A percentile compares a stretch with the other conserved stretches of the same genome.
Evolutionary conservation across 2,329 filamentous ascomycete genomes (phyloP).

Genomic region (Chaetomium sp.): DNA sequence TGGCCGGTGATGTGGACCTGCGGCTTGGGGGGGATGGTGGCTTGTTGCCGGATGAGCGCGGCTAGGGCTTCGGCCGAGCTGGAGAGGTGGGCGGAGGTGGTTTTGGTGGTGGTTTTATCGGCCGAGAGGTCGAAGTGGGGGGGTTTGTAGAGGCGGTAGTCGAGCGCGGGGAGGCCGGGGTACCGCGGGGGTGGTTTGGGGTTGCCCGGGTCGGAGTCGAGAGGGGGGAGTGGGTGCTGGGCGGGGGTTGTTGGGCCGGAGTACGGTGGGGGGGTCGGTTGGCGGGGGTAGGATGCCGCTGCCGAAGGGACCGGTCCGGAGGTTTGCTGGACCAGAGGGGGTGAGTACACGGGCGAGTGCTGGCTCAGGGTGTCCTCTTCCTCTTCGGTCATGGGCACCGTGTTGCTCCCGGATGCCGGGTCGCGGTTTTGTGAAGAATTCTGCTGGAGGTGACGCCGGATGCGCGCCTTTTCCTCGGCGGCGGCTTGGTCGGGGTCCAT

Average conservation of each 20-base stretch:
- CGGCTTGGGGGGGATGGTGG: slow-evolving; percentile 49
- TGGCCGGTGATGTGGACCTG: slow-evolving; percentile 44
- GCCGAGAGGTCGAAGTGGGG: slow-evolving; percentile 45
- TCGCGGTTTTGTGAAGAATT: slow-evolving; percentile 5
- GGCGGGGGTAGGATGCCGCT: background rate
- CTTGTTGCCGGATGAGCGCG: slow-evolving; percentile 41
- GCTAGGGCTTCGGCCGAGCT: slow-evolving; percentile 39
- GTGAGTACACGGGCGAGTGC: background rate
- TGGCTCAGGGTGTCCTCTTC: slow-evolving; percentile 8
- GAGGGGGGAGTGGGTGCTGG: slow-evolving; percentile 9
- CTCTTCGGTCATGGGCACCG: slow-evolving; percentile 19
- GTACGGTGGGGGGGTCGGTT: slow-evolving; percentile 30
- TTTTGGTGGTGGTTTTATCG: slow-evolving; percentile 42
- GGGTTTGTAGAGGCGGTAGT: slow-evolving; percentile 48
- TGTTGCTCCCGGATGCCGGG: slow-evolving; percentile 13
- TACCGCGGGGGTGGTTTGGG: slow-evolving; percentile 32
- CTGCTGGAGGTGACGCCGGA: slow-evolving; percentile 1
- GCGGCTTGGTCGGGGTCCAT: background rate
- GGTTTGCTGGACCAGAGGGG: background rate
- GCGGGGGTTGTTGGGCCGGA: slow-evolving; percentile 28
- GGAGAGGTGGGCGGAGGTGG: slow-evolving; percentile 43
- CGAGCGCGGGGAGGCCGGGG: slow-evolving; percentile 41
- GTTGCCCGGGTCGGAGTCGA: background rate
- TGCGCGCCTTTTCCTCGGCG: slow-evolving; percentile 7
- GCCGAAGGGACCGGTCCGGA: background rate